Evolutionary conservation across 768 basidiomycete species (phyloP).

Genomic region (Pleurotus cornucopiae): DNA sequence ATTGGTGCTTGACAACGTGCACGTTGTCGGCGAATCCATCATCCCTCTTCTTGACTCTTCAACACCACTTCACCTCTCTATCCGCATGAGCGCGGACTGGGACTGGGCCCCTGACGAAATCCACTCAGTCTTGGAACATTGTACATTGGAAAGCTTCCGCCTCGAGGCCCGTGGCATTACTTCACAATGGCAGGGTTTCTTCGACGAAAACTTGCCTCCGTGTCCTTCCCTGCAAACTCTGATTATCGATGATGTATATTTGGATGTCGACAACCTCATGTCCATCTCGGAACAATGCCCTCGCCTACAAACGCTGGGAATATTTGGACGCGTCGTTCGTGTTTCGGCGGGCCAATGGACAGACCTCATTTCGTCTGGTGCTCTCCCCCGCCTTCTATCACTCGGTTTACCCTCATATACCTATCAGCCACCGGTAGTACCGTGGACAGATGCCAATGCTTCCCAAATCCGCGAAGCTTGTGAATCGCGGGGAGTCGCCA

Average conservation of each 20-base stretch:
- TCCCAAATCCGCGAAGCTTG: conserved; percentile 16
- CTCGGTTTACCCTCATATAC: conserved; percentile 36
- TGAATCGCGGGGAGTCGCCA: conserved; percentile 10
- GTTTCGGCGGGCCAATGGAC: conserved; percentile 37
- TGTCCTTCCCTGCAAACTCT: conserved; percentile 31
- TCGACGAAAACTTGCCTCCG: conserved; percentile 21
- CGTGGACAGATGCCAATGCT: conserved; percentile 10
- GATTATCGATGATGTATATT: conserved; percentile 35
- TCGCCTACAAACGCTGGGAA: conserved; percentile 34
- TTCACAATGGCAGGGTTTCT: conserved; percentile 17
- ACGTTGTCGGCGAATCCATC: conserved; percentile 36
- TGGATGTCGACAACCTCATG: conserved; percentile 31
- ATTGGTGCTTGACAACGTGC: conserved; percentile 38
- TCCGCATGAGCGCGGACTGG: conserved; percentile 28
- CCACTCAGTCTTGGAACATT: conserved; percentile 33
- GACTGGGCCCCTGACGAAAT: conserved; percentile 30
- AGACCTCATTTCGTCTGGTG: conserved; percentile 30
- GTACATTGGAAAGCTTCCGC: conserved; percentile 35
- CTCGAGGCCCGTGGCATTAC: conserved; percentile 32
- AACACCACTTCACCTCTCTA: conserved; percentile 29
- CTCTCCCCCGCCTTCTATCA: conserved; percentile 27
- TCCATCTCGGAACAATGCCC: conserved; percentile 29
- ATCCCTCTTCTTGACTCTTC: conserved; percentile 33
- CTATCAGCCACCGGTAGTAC: conserved; percentile 28
- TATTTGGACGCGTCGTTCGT: conserved; percentile 35